Evolutionary conservation across 129 eudicot genomes (phyloP).

Genomic region (Arctium lappa): DNA sequence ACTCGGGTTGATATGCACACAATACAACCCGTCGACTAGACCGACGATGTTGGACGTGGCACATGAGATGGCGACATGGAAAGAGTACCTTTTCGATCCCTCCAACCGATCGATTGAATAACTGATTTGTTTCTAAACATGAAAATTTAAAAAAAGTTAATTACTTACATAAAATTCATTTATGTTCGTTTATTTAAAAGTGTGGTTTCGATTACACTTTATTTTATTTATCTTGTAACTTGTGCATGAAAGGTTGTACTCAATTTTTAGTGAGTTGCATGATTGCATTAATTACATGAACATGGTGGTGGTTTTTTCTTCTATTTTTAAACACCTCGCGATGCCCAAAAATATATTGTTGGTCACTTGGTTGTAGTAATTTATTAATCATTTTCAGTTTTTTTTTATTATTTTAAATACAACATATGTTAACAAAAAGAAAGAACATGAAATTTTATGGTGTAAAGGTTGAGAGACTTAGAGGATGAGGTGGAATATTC

Average conservation of each 20-base stretch:
- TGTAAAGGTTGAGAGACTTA: no score
- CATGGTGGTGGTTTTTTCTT: not conserved
- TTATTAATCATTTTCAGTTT: no score
- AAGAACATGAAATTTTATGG: no score
- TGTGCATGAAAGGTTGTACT: conserved; percentile 16
- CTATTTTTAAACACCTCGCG: no score
- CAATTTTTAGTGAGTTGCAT: conserved; percentile 31
- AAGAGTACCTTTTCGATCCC: conserved; percentile 46
- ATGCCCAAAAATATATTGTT: no score
- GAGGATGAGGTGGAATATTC: no score
- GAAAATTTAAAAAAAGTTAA: not conserved
- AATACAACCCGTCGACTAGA: conserved; percentile 53
- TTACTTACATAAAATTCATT: not conserved
- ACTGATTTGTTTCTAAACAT: not conserved
- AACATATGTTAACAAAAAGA: no score
- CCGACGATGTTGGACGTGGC: conserved; percentile 82
- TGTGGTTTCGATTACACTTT: not conserved
- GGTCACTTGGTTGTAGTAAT: no score
- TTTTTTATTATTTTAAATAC: no score
- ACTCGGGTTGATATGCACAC: conserved; percentile 79
- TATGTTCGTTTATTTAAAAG: not conserved
- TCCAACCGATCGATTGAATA: not conserved
- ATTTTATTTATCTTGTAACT: not conserved
- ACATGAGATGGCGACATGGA: conserved; percentile 56
- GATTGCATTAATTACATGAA: not conserved